phyloP scores from a whole-genome alignment of 306 rosid genomes.

The Oemleria cerasiformis region DNA sequence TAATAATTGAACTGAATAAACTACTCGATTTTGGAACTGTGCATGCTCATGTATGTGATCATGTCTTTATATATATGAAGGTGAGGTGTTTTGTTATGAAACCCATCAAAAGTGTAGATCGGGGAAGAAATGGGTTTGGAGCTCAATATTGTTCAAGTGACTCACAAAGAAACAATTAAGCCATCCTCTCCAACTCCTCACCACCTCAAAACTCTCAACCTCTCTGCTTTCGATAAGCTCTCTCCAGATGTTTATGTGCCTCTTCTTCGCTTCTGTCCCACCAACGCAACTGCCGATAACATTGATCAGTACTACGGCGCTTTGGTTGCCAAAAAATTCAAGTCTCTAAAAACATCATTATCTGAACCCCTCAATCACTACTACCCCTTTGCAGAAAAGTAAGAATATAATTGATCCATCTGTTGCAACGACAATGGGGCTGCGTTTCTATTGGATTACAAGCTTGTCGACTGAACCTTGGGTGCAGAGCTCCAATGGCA shows the following conservation, averaged over 20 bases:
- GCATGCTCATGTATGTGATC: too few relatives aligned
- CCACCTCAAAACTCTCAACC: neutral
- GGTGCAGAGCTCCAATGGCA: too few relatives aligned
- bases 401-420: slow-evolving; percentile 27
- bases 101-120: neutral
- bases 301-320: neutral
- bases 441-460: too few relatives aligned
- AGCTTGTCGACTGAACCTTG: too few relatives aligned
- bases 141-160: neutral
- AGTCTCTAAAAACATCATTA: slow-evolving; percentile 38
- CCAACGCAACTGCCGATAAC: neutral
- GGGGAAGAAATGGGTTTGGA: neutral
- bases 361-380: slow-evolving; percentile 37
- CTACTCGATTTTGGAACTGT: too few relatives aligned
- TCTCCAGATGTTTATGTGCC: neutral
- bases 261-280: neutral
- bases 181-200: slow-evolving; percentile 23
- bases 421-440: slow-evolving; percentile 45
- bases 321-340: too few relatives aligned
- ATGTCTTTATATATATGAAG: neutral
- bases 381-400: slow-evolving; percentile 48
- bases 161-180: slow-evolving; percentile 6
- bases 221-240: slow-evolving; percentile 18
- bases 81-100: neutral
- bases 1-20: too few relatives aligned